Base-by-base conservation (phyloP, 2,329 filamentous ascomycete genomes). In the Paradendryphiella salina region DNA sequence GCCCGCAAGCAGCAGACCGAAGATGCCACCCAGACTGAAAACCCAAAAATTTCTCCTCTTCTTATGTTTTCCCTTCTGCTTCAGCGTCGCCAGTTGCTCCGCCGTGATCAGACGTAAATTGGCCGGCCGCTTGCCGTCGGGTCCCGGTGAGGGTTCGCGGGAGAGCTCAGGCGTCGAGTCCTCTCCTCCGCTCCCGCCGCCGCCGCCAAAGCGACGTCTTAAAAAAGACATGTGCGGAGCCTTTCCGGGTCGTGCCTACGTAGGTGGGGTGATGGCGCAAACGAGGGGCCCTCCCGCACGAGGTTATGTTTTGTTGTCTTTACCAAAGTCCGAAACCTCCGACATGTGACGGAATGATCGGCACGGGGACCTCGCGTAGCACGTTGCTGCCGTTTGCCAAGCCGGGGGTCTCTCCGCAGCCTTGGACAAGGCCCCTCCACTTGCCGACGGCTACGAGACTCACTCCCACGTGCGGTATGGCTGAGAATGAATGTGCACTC, bases 21-120 rank as follows among this genome's bases (percentile, higher is more conserved):
- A 93, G n/a, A 99, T 67, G 33, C 91, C 90, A 26, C 94, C 94
- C 15, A 99, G 79, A 8, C 87, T 77, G 73, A 99, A 97, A 21
- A 96, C 88, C 66, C 95, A 84, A 2, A 86, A 86, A 73, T 85
- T 89, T 56, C 86, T 85, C 61, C 89, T 84, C 75, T 93, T 95
- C 47, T 66, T 75, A 46, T 69, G 65, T 34, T 68, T 72, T 14
- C 74, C 61, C 58, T 75, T 73, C 14, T 65, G 67, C 51, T 77
- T 68, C 55, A 82, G 73, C 55, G 78, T 78, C 33, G 77, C 74
- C 5, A 82, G 74, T 59, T 79, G 79, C 50, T 78, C 74, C 6
- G 76, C 75, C 8, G 80, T 75, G n/a, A 81, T 74, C n/a, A 83
- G 69, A 47, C 76, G 77, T 52, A 81, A 74, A 46, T 81, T 75